These are phyloP conservation scores for Singerocomus rubriflavus DNA, from an alignment of 1,284 basidiomycete genomes.

Conservation along the genomic window DNA sequence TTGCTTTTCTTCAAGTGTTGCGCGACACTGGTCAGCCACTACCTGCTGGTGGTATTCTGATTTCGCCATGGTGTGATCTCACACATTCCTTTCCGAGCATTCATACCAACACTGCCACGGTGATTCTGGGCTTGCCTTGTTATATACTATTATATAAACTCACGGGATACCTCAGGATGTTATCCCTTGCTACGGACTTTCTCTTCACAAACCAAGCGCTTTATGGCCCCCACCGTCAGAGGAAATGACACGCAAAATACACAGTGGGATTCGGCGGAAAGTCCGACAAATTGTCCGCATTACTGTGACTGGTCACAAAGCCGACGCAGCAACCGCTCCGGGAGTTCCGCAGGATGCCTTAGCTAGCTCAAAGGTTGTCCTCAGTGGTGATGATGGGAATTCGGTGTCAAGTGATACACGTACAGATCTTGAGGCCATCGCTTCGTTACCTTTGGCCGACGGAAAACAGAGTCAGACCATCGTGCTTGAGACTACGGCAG, in stretches of 20 bases:
- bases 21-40: conserved; percentile 81
- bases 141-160: neutral
- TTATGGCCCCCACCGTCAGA: conserved; percentile 91
- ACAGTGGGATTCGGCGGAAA: conserved; percentile 56
- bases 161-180: conserved; percentile 53
- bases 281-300: conserved; percentile 57
- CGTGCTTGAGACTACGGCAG: conserved; percentile 40
- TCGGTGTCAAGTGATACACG: conserved; percentile 25
- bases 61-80: conserved; percentile 92
- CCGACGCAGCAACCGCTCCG: conserved; percentile 8
- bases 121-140: conserved; percentile 31
- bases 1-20: conserved; percentile 89
- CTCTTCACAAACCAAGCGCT: conserved; percentile 79
- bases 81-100: conserved; percentile 95
- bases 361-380: conserved; percentile 19
- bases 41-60: conserved; percentile 82
- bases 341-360: conserved; percentile 18
- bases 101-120: conserved; percentile 80
- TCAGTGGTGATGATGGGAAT: conserved; percentile 19
- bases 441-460: conserved; percentile 39
- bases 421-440: conserved; percentile 47
- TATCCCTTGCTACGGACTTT: conserved; percentile 65
- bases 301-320: conserved; percentile 15
- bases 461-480: conserved; percentile 43
- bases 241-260: conserved; percentile 63